These are phyloP conservation scores for Ceratobasidium sp. DNA, from an alignment of 1,284 basidiomycete genomes.

Conservation along the genomic window DNA sequence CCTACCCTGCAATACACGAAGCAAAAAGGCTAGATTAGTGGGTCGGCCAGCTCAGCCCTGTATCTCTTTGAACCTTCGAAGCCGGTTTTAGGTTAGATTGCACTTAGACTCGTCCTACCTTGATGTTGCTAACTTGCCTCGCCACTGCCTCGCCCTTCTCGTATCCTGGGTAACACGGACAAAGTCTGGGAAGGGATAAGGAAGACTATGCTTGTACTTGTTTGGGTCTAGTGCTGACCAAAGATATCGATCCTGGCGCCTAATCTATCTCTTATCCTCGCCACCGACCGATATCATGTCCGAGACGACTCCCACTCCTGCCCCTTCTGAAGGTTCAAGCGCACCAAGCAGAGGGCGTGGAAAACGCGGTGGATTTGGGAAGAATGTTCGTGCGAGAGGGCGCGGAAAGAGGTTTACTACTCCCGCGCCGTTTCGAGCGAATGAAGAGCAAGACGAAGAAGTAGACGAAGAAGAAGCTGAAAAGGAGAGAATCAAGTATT, in stretches of 20 bases:
- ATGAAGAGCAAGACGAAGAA: slow-evolving; percentile 32
- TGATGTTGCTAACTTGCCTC: too few species aligned
- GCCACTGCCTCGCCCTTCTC: too few species aligned
- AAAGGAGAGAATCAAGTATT: slow-evolving; percentile 57
- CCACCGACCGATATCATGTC: slow-evolving; percentile 26
- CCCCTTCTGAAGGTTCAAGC: background rate
- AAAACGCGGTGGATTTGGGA: slow-evolving; percentile 38
- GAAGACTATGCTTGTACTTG: background rate
- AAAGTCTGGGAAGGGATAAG: background rate
- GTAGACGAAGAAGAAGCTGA: slow-evolving; percentile 39
- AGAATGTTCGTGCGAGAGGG: slow-evolving; percentile 27
- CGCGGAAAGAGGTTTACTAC: slow-evolving; percentile 38
- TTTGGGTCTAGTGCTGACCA: background rate
- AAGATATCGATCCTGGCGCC: background rate
- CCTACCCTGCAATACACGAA: too few species aligned
- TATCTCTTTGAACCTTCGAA: too few species aligned
- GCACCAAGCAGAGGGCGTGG: slow-evolving; percentile 23
- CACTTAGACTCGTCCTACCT: too few species aligned
- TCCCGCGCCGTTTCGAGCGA: slow-evolving; percentile 34
- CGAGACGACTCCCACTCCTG: background rate
- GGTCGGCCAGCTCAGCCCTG: too few species aligned
- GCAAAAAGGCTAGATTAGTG: too few species aligned
- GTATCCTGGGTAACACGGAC: background rate
- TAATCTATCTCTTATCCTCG: background rate
- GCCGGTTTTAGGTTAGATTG: too few species aligned